These are phyloP conservation scores for Trametes pubescens DNA, from an alignment of 1,284 basidiomycete species.

Conservation along the genomic window DNA sequence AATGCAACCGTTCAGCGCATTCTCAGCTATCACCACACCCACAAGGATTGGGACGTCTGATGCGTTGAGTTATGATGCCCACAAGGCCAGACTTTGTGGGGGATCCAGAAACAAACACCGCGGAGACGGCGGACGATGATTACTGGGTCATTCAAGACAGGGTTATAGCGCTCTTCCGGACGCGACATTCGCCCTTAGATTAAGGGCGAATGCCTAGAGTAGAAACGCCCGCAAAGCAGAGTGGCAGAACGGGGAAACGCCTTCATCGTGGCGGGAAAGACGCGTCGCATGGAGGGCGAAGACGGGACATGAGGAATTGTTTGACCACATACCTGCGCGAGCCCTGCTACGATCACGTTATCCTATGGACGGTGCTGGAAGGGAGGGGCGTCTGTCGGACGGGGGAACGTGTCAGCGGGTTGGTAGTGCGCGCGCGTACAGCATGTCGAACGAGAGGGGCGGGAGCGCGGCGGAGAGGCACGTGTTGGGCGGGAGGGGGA, in stretches of 20 bases:
- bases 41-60: too few relatives aligned
- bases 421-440: neutral
- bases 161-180: too few relatives aligned
- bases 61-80: too few relatives aligned
- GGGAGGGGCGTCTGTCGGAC: slow-evolving; percentile 18
- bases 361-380: slow-evolving; percentile 10
- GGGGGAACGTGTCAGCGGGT: slow-evolving; percentile 23
- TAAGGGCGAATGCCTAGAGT: neutral
- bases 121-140: too few relatives aligned
- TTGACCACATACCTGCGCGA: slow-evolving; percentile 15
- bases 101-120: too few relatives aligned
- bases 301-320: neutral
- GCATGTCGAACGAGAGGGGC: neutral
- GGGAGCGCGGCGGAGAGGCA: slow-evolving; percentile 12
- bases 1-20: too few relatives aligned
- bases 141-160: too few relatives aligned
- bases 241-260: neutral
- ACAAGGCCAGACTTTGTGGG: too few relatives aligned
- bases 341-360: slow-evolving; percentile 26
- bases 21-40: too few relatives aligned
- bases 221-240: neutral
- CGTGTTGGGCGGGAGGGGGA: slow-evolving; percentile 16
- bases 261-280: neutral
- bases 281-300: neutral
- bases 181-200: too few relatives aligned